These are phyloP conservation scores for Penicillium ochrochloron DNA, from an alignment of 495 filamentous ascomycete genomes.

Conservation along the genomic window DNA sequence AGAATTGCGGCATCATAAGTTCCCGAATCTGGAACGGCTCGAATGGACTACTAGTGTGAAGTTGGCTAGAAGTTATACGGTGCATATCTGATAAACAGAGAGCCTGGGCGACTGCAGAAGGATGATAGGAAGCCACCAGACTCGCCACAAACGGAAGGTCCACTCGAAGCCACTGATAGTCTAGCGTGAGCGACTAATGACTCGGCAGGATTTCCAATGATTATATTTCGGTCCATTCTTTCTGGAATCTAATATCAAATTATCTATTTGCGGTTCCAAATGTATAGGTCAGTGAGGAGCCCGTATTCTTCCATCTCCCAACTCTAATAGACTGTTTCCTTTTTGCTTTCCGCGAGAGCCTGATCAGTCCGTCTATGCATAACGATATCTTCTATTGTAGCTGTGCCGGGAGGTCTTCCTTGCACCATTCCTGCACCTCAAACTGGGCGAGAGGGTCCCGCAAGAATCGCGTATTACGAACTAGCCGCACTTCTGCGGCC, in stretches of 20 bases:
- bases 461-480: slow-evolving; percentile 70
- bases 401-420: slow-evolving; percentile 37
- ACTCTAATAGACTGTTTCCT: not conserved
- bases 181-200: too few relatives aligned
- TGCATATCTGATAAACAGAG: too few relatives aligned
- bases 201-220: not conserved
- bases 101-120: too few relatives aligned
- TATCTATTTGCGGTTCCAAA: slow-evolving; percentile 26
- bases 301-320: not conserved
- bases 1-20: too few relatives aligned
- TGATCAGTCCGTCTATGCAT: not conserved
- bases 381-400: slow-evolving; percentile 20
- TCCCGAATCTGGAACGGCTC: too few relatives aligned
- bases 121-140: too few relatives aligned
- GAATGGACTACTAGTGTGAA: too few relatives aligned
- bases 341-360: not conserved
- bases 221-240: not conserved
- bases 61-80: too few relatives aligned
- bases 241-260: slow-evolving; percentile 12
- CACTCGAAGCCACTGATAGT: too few relatives aligned
- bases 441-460: slow-evolving; percentile 59
- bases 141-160: too few relatives aligned
- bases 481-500: slow-evolving; percentile 79
- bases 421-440: slow-evolving; percentile 41
- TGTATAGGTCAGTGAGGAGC: not conserved